Evolutionary conservation across 305 asterid genomes (phyloP).

Genomic region (Fraxinus greggii): DNA sequence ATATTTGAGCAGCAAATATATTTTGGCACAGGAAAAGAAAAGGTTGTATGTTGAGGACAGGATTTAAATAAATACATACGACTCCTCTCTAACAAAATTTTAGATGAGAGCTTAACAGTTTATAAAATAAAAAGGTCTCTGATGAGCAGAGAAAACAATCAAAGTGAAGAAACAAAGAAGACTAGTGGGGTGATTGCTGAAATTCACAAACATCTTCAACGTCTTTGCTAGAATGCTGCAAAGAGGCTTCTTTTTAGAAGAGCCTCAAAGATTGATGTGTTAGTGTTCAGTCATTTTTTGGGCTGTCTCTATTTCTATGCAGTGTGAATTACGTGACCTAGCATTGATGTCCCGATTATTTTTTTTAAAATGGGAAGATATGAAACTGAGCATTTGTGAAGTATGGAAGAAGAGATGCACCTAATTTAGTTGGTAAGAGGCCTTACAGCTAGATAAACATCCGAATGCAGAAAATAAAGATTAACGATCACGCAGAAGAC

Average conservation of each 20-base stretch:
- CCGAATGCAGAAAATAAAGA: not conserved
- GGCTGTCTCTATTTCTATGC: not conserved
- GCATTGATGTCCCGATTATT: not conserved
- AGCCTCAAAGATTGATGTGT: not conserved
- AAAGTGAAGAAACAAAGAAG: not conserved
- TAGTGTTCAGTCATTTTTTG: not conserved
- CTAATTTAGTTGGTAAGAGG: not conserved
- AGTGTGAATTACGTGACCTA: not conserved
- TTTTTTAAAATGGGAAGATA: not conserved
- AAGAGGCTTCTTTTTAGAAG: not conserved
- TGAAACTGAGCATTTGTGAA: not conserved
- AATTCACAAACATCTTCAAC: not conserved
- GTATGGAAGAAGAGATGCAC: not conserved
- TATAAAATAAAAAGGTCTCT: not conserved
- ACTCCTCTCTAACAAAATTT: no score
- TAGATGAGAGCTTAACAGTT: not conserved
- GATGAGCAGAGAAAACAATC: not conserved
- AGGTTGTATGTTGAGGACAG: not conserved
- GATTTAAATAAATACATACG: no score
- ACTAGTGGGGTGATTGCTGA: not conserved
- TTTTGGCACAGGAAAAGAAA: not conserved
- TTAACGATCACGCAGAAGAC: not conserved
- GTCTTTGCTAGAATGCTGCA: not conserved
- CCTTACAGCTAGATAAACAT: not conserved
- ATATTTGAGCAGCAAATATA: not conserved